These are phyloP conservation scores for Pseudisothecium myosuroides DNA, from an alignment of 225 moss, liverwort and hornwort genomes.

Conservation along the genomic window DNA sequence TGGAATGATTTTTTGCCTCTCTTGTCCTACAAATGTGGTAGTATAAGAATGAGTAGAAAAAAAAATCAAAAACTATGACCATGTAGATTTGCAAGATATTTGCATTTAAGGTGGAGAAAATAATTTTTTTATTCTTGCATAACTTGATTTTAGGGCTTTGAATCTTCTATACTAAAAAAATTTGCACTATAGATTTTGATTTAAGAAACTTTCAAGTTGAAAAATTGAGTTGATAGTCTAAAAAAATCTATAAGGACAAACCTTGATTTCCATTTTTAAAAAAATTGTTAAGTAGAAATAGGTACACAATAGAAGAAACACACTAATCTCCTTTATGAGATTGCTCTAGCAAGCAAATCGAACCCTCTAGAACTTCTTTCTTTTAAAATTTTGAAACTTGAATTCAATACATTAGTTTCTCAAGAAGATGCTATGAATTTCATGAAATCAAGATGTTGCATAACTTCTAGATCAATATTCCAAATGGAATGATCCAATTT, in stretches of 20 bases:
- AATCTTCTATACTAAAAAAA: no score
- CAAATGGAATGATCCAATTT: background rate
- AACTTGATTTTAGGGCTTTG: no score
- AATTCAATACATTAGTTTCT: background rate
- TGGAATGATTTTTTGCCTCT: no score
- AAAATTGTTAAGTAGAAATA: background rate
- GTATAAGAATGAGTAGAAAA: background rate
- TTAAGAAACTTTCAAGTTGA: background rate
- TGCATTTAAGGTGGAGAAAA: no score
- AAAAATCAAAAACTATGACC: background rate
- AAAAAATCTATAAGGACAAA: background rate
- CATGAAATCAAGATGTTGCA: background rate
- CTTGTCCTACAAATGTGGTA: background rate
- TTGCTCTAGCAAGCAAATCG: background rate
- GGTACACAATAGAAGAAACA: background rate
- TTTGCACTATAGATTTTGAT: background rate
- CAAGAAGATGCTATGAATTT: background rate
- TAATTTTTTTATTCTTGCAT: no score
- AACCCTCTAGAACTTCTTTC: background rate
- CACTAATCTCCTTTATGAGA: background rate
- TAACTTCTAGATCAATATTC: background rate
- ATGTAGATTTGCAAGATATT: no score
- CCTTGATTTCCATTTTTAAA: no score
- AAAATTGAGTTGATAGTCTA: fast-evolving
- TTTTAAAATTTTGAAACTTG: no score